Evolutionary conservation across 306 rosid genomes (phyloP).

Genomic region (Trichosanthes truncata): DNA sequence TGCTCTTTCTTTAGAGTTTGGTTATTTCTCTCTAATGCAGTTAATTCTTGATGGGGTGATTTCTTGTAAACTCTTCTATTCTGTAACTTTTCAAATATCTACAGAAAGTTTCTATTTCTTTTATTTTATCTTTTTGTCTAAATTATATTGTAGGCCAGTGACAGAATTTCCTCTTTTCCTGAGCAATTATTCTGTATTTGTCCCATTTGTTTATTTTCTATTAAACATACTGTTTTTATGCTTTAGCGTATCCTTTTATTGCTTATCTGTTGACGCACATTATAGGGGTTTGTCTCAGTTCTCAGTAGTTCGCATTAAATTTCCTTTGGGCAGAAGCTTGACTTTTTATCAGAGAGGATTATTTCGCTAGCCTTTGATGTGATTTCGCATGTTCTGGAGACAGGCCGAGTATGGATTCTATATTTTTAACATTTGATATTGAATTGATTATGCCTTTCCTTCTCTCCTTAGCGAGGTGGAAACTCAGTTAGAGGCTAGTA

Average conservation of each 20-base stretch:
- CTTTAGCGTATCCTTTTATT: neutral
- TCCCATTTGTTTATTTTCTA: neutral
- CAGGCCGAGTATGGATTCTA: slow-evolving; percentile 59
- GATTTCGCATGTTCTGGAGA: slow-evolving; percentile 73
- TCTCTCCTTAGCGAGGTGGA: neutral
- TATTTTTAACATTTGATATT: neutral
- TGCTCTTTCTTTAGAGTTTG: neutral
- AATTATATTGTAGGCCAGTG: neutral
- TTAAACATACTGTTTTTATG: neutral
- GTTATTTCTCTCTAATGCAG: neutral
- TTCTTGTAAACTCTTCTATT: neutral
- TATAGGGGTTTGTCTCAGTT: slow-evolving; percentile 5
- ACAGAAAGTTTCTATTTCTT: neutral
- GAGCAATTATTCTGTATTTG: neutral
- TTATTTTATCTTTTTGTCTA: neutral
- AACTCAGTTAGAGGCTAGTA: neutral
- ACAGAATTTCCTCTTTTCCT: neutral
- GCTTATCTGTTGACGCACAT: slow-evolving; percentile 8
- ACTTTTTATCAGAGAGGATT: slow-evolving; percentile 59
- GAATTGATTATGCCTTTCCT: neutral
- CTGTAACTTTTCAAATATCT: neutral
- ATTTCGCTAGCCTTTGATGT: slow-evolving; percentile 73
- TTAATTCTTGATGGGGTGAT: neutral
- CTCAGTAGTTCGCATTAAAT: neutral
- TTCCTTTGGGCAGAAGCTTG: slow-evolving; percentile 52